Evolutionary conservation across 805 yeast genomes (phyloP).

Genomic region (Debaryomyces prosopidis): DNA sequence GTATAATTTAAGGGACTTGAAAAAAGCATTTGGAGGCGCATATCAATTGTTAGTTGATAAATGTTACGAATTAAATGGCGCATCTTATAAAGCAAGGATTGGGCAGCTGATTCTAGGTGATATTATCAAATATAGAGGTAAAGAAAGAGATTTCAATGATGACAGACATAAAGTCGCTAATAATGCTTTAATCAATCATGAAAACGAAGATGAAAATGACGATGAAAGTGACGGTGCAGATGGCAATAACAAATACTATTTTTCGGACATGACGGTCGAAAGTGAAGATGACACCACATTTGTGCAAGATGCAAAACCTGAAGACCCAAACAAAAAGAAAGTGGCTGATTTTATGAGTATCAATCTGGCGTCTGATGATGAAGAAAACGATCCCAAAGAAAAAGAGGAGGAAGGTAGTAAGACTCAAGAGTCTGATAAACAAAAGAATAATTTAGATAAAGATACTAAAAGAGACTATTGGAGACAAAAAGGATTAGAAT

Average conservation of each 20-base stretch:
- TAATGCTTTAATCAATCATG: constrained; percentile 49
- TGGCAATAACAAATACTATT: constrained; percentile 42
- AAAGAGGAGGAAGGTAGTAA: constrained; percentile 10
- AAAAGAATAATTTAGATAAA: constrained; percentile 27
- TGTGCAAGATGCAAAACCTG: constrained; percentile 1
- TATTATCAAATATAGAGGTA: constrained; percentile 73
- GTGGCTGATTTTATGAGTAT: constrained; percentile 19
- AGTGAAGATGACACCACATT: constrained; percentile 23
- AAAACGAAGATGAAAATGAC: constrained; percentile 20
- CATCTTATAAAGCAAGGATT: constrained; percentile 63
- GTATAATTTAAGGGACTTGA: constrained; percentile 74
- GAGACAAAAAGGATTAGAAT: constrained; percentile 43
- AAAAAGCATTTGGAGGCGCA: constrained; percentile 87
- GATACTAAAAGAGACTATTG: constrained; percentile 40
- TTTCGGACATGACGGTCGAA: constrained; percentile 44
- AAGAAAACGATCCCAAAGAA: constrained; percentile 7
- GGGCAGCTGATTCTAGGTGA: constrained; percentile 80
- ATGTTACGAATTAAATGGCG: constrained; percentile 69
- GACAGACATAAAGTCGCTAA: constrained; percentile 65
- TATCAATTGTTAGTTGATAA: constrained; percentile 71
- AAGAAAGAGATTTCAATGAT: constrained; percentile 73
- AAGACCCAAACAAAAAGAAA: constrained; percentile 2
- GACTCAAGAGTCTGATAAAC: constrained; percentile 9
- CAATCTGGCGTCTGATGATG: constrained; percentile 13
- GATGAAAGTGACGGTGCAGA: constrained; percentile 36